Conservation (phyloP, 805 yeast genomes). For the Wickerhamiella azyma region DNA sequence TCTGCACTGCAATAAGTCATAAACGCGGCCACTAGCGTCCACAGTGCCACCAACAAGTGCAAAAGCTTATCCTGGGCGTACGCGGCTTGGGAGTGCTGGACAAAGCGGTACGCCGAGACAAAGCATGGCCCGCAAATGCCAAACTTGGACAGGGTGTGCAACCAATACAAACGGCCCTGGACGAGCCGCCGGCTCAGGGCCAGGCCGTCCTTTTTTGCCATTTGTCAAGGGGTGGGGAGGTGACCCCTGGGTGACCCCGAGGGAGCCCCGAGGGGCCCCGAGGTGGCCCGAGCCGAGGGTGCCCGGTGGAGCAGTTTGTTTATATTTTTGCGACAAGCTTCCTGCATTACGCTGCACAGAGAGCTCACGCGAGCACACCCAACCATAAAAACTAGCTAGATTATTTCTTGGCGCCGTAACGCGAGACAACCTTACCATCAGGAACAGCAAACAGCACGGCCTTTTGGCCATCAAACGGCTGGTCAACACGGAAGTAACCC, state of each 20-base stretch:
- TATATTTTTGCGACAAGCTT: too few relatives aligned
- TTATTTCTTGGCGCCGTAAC: conserved; percentile 53
- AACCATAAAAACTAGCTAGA: too few relatives aligned
- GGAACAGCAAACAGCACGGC: conserved; percentile 85
- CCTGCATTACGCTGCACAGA: too few relatives aligned
- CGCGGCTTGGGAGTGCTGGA: neutral
- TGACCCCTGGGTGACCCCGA: neutral
- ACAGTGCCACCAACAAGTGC: conserved; percentile 58
- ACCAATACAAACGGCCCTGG: conserved; percentile 16
- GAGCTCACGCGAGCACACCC: too few relatives aligned
- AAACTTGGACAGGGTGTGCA: conserved; percentile 8
- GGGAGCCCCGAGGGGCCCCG: neutral
- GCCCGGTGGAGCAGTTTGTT: too few relatives aligned
- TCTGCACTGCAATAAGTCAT: conserved; percentile 73
- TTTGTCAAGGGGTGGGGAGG: neutral
- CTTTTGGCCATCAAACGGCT: conserved; percentile 41
- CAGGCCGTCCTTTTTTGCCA: conserved; percentile 14
- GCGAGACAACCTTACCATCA: conserved; percentile 77
- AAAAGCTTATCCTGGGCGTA: conserved; percentile 23
- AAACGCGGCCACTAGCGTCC: conserved; percentile 85
- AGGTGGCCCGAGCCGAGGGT: too few relatives aligned
- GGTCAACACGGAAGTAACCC: conserved; percentile 83
- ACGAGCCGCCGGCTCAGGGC: conserved; percentile 13
- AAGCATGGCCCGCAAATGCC: conserved; percentile 2
- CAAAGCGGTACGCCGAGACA: conserved; percentile 1